Evolutionary conservation across 1,284 basidiomycete genomes (phyloP).

Genomic region (Sanghuangporus baumii): DNA sequence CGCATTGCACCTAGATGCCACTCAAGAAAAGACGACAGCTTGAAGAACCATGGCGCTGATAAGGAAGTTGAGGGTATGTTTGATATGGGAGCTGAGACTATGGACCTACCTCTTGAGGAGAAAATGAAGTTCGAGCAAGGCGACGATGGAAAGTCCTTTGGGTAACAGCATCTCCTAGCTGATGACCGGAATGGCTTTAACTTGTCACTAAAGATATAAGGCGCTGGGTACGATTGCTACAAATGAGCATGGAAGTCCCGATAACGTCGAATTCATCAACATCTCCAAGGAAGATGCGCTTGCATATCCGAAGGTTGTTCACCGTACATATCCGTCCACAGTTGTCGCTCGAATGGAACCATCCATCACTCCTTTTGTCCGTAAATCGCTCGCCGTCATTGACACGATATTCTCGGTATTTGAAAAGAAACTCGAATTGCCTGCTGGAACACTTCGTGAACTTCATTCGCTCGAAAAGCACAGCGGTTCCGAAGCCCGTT

Average conservation of each 20-base stretch:
- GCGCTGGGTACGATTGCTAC: constrained; percentile 57
- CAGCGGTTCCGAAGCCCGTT: constrained; percentile 56
- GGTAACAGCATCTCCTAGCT: constrained; percentile 29
- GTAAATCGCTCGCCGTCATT: constrained; percentile 52
- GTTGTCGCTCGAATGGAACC: constrained; percentile 46
- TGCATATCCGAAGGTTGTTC: constrained; percentile 44
- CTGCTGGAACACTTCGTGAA: constrained; percentile 39
- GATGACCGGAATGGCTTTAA: not conserved
- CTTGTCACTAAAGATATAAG: constrained; percentile 47
- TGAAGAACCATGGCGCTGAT: constrained; percentile 57
- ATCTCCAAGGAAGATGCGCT: constrained; percentile 61
- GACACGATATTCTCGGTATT: constrained; percentile 49
- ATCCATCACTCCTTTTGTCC: constrained; percentile 49
- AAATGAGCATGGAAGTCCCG: constrained; percentile 51
- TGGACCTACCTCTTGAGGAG: constrained; percentile 54
- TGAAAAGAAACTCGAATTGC: constrained; percentile 51
- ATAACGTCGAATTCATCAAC: constrained; percentile 63
- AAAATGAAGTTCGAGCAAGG: constrained; percentile 65
- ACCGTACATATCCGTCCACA: constrained; percentile 50
- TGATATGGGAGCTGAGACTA: constrained; percentile 49
- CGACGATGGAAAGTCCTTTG: constrained; percentile 55
- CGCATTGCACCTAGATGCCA: not conserved
- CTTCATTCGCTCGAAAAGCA: constrained; percentile 41
- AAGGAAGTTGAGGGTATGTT: constrained; percentile 53
- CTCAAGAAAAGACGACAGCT: constrained; percentile 27